phyloP scores from a whole-genome alignment of 192 early-diverging fungal genomes.

The Coemansia sp. region DNA sequence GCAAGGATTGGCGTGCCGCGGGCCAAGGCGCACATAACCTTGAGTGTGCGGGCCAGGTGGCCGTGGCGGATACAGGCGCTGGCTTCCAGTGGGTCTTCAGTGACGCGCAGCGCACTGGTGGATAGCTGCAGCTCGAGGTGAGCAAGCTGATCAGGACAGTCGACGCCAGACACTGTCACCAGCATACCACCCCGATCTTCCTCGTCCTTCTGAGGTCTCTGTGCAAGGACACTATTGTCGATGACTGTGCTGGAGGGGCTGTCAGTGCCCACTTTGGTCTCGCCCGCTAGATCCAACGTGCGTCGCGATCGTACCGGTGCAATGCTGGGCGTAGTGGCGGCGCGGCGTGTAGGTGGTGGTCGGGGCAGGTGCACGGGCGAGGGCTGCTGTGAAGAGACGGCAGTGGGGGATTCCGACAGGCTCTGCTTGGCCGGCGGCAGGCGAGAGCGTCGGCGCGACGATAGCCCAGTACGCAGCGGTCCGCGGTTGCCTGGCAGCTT shows the following conservation, averaged over 20 bases:
- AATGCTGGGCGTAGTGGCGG: too few species aligned
- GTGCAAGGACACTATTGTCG: neutral
- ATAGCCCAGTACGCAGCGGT: slow-evolving; percentile 15
- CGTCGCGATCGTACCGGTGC: too few species aligned
- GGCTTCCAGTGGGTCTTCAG: slow-evolving; percentile 29
- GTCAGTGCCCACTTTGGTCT: too few species aligned
- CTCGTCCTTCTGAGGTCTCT: neutral
- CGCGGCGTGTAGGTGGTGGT: neutral
- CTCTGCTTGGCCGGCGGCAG: too few species aligned
- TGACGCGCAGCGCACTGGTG: slow-evolving; percentile 1
- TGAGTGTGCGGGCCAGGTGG: slow-evolving; percentile 30
- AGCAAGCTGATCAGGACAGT: slow-evolving; percentile 1
- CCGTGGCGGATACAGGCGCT: slow-evolving; percentile 21
- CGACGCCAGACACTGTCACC: slow-evolving; percentile 17
- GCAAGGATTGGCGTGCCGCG: slow-evolving; percentile 33
- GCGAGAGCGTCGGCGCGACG: slow-evolving; percentile 13
- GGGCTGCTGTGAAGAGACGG: too few species aligned
- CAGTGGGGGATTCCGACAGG: too few species aligned
- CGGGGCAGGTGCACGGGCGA: neutral
- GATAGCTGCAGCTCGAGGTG: neutral
- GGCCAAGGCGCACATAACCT: slow-evolving; percentile 37
- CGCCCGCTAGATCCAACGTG: too few species aligned
- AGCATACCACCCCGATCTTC: too few species aligned
- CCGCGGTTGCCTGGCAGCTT: slow-evolving; percentile 27
- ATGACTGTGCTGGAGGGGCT: neutral